Base-by-base conservation (phyloP, 169 alveolate species). In the Babesia sp. region DNA sequence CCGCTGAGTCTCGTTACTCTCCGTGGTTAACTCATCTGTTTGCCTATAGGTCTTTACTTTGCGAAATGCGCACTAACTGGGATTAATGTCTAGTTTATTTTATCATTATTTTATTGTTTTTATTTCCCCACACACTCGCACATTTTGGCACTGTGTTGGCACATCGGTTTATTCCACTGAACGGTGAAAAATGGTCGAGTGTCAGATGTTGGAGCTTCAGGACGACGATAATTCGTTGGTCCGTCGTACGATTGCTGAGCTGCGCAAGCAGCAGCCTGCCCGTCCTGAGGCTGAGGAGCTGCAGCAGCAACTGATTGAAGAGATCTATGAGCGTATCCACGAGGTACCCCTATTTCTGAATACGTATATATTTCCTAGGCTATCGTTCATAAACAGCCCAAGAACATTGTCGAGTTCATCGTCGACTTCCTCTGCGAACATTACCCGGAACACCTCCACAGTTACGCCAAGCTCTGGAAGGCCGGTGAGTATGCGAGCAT, bases 361-460 rank as follows among this genome's bases (percentile, higher is more conserved):
- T 24, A n/a, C 41, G 24, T 54, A 41, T 26, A 41, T 31, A 24
- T 53, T 18, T 28, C 26, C 26, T 74, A 87, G 92, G 92, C 79
- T 44, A 67, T 87, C 31, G 85, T 73, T 31, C 28, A 66, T 22
- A 59, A 74, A 44, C 87, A 88, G 55, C 93, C 93, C 11, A 84
- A 71, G 51, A 68, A 88, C 61, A 71, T 88, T 28, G 79, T 88
- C 61, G 76, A 88, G 55, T 88, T 88, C 73, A 79, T 88, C 31
- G 86, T 88, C 29, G 93, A 88, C 70, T 88, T 88, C 79, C 84
- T 88, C 57, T 88, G 93, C 71, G 83, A 84, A 57, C 83, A 88
- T 56, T 88, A 88, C 85, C 93, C 93, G 22, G 84, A 88, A 36
- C 93, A 88, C 69, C 71, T 88, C 44, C 91, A 84, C 64, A 91